Evolutionary conservation across 2,329 filamentous ascomycete species (phyloP).

Genomic region (Pseudogymnoascus sp.): DNA sequence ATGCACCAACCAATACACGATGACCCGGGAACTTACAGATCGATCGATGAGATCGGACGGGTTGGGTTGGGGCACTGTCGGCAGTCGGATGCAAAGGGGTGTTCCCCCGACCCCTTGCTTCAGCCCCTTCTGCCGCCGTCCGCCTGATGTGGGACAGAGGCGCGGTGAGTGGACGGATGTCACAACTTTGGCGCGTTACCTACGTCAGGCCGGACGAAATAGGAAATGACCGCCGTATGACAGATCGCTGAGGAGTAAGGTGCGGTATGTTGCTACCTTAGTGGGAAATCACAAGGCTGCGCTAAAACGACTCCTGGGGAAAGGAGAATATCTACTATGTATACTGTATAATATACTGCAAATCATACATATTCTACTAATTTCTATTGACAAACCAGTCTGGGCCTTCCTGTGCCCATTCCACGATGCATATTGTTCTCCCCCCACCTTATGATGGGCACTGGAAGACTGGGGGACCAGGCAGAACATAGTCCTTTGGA

Average conservation of each 20-base stretch:
- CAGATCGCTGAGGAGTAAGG: not conserved
- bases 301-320: not conserved
- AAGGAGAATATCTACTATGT: not conserved
- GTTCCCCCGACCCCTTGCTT: not conserved
- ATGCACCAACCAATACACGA: not conserved
- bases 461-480: not conserved
- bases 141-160: slow-evolving; percentile 1
- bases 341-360: not conserved
- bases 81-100: not conserved
- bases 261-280: not conserved
- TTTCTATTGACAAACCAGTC: not conserved
- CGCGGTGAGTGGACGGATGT: not conserved
- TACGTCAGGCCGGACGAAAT: not conserved
- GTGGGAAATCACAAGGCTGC: not conserved
- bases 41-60: slow-evolving; percentile 5
- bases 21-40: not conserved
- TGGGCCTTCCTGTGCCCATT: not conserved
- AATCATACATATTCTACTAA: slow-evolving; percentile 1
- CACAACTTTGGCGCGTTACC: not conserved
- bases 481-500: not conserved
- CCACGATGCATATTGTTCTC: not conserved
- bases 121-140: not conserved
- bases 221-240: not conserved
- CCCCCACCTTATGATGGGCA: not conserved
- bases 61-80: not conserved